Conservation (phyloP, 352 stramenopile genomes). For the Globisporangium nagaii region DNA sequence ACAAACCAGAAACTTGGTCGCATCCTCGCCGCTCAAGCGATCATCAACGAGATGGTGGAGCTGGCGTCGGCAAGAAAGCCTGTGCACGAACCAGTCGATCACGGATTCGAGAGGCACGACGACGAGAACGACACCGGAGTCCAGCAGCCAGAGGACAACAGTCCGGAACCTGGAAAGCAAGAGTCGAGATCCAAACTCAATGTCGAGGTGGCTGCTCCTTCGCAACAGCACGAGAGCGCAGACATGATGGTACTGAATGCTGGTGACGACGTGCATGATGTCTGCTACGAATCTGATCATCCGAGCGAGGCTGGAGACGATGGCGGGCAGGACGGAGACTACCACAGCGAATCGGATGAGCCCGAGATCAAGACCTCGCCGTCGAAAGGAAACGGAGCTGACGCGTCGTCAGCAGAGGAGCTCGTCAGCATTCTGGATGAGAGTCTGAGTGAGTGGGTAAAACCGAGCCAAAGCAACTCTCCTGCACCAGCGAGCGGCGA, state of each 20-base stretch:
- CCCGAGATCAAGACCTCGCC: neutral
- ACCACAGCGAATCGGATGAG: neutral
- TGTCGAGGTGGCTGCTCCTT: neutral
- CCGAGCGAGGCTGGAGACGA: neutral
- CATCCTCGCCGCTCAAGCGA: conserved; percentile 63
- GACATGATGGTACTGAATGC: conserved; percentile 3
- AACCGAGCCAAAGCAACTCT: neutral
- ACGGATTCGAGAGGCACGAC: conserved; percentile 10
- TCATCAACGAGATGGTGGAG: conserved; percentile 67
- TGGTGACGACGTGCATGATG: neutral
- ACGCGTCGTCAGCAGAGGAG: conserved; percentile 19
- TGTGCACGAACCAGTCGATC: conserved; percentile 2
- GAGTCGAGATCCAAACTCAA: too few species aligned
- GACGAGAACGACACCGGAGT: neutral
- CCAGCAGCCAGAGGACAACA: neutral
- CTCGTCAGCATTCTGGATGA: conserved; percentile 61
- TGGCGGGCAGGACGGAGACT: neutral
- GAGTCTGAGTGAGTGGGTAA: conserved; percentile 29
- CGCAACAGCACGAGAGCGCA: conserved; percentile 4
- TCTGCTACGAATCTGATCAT: neutral
- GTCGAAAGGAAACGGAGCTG: neutral
- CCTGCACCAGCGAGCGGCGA: neutral
- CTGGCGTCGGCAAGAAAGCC: neutral
- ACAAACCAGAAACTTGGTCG: conserved; percentile 64
- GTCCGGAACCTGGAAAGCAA: too few species aligned